Percentiles rank a stretch among this genome's conserved stretches.
Conservation (phyloP, 2,329 filamentous ascomycete genomes). For the Pseudogymnoascus verrucosus region DNA sequence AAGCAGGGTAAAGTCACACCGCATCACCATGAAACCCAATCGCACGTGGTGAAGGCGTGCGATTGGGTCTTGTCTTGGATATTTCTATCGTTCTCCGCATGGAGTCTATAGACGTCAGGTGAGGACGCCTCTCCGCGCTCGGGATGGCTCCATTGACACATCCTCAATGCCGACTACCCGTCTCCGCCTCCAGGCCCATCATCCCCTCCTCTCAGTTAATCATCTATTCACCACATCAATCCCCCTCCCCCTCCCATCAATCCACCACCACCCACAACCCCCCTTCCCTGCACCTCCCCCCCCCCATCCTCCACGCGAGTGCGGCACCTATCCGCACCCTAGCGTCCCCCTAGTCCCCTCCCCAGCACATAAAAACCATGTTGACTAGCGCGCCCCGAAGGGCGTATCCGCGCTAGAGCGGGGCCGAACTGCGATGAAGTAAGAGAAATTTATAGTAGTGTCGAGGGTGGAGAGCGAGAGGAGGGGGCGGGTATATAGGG, state of each 20-base stretch:
- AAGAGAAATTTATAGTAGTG: neutral
- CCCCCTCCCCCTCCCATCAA: neutral
- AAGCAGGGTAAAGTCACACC: neutral
- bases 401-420: neutral
- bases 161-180: neutral
- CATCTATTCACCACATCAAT: too few species aligned
- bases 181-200: neutral
- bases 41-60: neutral
- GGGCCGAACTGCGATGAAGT: neutral
- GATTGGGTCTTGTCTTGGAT: neutral
- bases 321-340: neutral
- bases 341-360: neutral
- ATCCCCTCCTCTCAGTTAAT: too few species aligned
- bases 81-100: neutral
- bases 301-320: neutral
- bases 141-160: neutral
- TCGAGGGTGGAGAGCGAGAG: neutral
- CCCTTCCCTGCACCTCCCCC: neutral
- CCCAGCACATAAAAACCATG: neutral
- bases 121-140: neutral
- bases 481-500: neutral
- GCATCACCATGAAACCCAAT: neutral
- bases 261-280: neutral
- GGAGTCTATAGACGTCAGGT: neutral
- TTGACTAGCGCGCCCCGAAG: neutral